Conservation (phyloP, 169 alveolate species). For the Plasmodium malariae region DNA sequence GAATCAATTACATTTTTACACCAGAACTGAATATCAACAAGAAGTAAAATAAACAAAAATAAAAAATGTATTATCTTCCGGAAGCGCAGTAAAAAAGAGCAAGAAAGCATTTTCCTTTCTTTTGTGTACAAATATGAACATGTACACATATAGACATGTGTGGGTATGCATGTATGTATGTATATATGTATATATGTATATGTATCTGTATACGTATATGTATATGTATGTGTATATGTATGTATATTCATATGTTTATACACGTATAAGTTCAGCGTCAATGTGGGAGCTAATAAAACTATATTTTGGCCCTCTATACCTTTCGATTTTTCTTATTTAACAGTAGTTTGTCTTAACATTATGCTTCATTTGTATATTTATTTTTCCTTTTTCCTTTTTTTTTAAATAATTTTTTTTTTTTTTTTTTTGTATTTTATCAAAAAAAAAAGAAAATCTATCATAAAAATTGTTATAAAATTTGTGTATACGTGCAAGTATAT, state of each 20-base stretch:
- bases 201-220: not conserved
- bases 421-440: slow-evolving; percentile 5
- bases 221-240: too few relatives aligned
- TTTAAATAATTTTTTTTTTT: slow-evolving; percentile 26
- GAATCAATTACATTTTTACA: too few relatives aligned
- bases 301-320: not conserved
- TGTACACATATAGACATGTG: too few relatives aligned
- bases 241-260: too few relatives aligned
- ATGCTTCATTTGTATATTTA: slow-evolving; percentile 7
- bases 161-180: slow-evolving; percentile 9
- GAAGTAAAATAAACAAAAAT: too few relatives aligned
- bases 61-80: too few relatives aligned
- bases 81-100: too few relatives aligned
- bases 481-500: slow-evolving; percentile 3
- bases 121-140: too few relatives aligned
- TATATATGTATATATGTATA: not conserved
- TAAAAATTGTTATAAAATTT: slow-evolving; percentile 7
- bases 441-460: too few relatives aligned
- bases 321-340: not conserved
- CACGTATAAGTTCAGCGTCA: too few relatives aligned
- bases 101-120: too few relatives aligned
- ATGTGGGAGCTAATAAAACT: not conserved
- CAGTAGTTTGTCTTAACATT: not conserved
- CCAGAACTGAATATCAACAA: too few relatives aligned
- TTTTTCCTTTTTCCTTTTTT: not conserved